Evolutionary conservation across 306 rosid genomes (phyloP), one percentile per base, ranked within the genome.

Genomic region (Biancaea sappan): DNA sequence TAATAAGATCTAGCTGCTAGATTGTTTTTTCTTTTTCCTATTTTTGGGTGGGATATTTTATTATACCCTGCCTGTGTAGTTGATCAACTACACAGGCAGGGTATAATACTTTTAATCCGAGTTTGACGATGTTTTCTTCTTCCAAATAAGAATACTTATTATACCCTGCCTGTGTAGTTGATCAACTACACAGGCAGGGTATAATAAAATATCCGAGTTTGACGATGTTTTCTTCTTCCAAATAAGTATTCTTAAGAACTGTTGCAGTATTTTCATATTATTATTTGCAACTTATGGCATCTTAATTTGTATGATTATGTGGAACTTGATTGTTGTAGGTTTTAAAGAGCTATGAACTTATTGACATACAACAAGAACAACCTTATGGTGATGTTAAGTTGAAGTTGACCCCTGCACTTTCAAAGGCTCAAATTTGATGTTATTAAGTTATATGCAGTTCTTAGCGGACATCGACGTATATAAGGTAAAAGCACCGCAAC

Each of bases 281-380:
- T 22, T 21, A 4, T 22, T 25, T 22, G 37, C 6, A 3, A 21
- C 44, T 9, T 16, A 26, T 41, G 51, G 66, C 51, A 31, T 54
- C 37, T 29, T 63, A 15, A 31, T 53, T 37, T 56, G 4, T 73
- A 16, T 28, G 72, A 41, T 59, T 78, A 69, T 40, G 41, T 80
- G 77, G 74, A 44, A 60, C 34, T 77, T 79, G 29, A 19, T 46
- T 65, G 77, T 56, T 51, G 40, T 24, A 91, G 98, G 96, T 90
- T 59, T 83, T 94, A 80, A 88, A 87, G 85, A 90, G 85, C 63
- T 74, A 72, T 59, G 82, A 69, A 57, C 87, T 89, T 32, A 35
- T 90, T 79, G 88, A 90, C 65, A 88, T 90, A 47, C 69, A 83
- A n/a, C 97, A 90, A 87, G 93, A 91, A 71, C 81, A 46, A 52